Base-by-base conservation (phyloP, 2,329 filamentous ascomycete species). In the Chrysosphaeria jannelii region DNA sequence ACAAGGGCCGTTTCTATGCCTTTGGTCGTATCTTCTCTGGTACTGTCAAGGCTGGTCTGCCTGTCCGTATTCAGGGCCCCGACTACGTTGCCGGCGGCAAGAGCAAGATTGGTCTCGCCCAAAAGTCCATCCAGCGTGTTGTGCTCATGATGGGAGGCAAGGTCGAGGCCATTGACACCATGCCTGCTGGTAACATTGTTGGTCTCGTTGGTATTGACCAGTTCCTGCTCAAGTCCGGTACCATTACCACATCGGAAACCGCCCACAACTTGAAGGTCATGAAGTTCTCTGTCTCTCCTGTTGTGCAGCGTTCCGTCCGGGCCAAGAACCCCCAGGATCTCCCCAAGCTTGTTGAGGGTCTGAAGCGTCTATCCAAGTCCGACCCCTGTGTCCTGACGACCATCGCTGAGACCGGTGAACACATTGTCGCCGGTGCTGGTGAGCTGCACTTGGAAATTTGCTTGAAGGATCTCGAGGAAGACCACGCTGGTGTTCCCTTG, bases 251-350 rank as follows among this genome's bases (percentile, higher is more conserved):
- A 47, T 68, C 62, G 46, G 85, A 97, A 38, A 88, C 76, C 35
- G 81, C 85, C 47, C 85, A 97, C 71, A 97, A 97, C 70, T 58
- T 97, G 44, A 93, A 93, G 71, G 85, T 97, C 57, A 97, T 97
- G 85, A 93, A 91, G 64, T 97, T 97, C 72, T 97, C 85, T 45
- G 85, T 97, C 48, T 93, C 85, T 30, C 85, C 85, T 41, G 85
- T 97, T 55, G 85, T 97, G 36, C 81, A 72, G 57, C 81, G 81
- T 39, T 90, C 85, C 51, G 85, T 97, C 43, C 76, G 91, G 57
- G 81, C 91, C 61, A 93, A 93, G 76, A 97, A 97, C 57, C 85
- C 85, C 43, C 78, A 89, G 58, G 85, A 97, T 63, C 68, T 97
- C 34, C 85, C 85, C 52, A 97, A 97, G 70, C 69, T 97, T 30